A percentile compares a stretch with the other conserved stretches of the same genome.
These are phyloP conservation scores for Zygoascus biomembranicola DNA, from an alignment of 805 yeast genomes.

Conservation along the genomic window DNA sequence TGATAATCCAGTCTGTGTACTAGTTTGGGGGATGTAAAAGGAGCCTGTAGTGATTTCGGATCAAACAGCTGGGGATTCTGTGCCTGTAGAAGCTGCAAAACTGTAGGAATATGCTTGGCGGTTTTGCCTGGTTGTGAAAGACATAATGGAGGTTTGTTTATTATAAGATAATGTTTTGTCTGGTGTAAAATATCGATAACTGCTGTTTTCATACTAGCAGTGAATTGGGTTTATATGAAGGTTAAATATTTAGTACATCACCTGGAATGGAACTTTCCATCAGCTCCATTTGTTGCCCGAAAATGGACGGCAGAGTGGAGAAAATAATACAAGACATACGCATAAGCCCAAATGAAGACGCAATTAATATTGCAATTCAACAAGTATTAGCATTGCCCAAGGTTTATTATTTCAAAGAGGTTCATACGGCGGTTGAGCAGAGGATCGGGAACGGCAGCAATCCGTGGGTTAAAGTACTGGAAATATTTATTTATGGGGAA, in stretches of 20 bases:
- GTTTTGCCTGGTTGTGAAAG: slow-evolving; percentile 11
- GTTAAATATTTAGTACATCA: not conserved
- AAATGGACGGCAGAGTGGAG: slow-evolving; percentile 7
- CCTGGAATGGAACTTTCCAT: too few species aligned
- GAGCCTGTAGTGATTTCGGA: not conserved
- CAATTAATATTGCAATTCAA: slow-evolving; percentile 2
- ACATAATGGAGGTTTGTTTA: slow-evolving; percentile 16
- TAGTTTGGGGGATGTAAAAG: slow-evolving; percentile 11
- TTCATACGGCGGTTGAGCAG: not conserved
- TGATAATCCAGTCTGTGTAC: slow-evolving; percentile 16
- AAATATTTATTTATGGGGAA: slow-evolving; percentile 15
- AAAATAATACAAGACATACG: not conserved
- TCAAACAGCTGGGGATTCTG: slow-evolving; percentile 9
- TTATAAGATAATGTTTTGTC: slow-evolving; percentile 11
- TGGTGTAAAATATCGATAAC: not conserved
- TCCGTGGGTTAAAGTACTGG: slow-evolving; percentile 10
- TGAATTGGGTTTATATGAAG: not conserved
- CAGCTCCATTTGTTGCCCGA: too few species aligned
- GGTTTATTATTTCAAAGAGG: slow-evolving; percentile 6
- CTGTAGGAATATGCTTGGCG: slow-evolving; percentile 3
- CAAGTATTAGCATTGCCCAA: not conserved
- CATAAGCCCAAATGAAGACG: not conserved
- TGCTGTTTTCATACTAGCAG: not conserved
- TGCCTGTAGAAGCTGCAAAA: slow-evolving; percentile 5
- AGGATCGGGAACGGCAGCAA: not conserved